Conservation (phyloP, 225 moss, liverwort and hornwort genomes). For the Physcomitrellopsis africana region DNA sequence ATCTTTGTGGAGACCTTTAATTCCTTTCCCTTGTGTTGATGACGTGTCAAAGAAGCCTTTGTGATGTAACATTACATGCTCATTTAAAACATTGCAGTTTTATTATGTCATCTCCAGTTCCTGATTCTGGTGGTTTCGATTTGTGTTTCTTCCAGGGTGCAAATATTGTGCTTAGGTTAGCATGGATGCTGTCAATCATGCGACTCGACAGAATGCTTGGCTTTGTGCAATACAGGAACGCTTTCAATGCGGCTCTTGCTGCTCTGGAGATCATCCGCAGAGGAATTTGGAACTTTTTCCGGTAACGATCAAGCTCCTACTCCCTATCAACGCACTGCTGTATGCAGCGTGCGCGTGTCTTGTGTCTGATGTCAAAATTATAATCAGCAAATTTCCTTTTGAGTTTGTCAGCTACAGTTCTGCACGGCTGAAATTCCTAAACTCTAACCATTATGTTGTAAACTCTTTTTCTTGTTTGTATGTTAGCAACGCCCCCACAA, state of each 20-base stretch:
- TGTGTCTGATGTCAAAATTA: no score
- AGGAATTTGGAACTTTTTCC: conserved; percentile 73
- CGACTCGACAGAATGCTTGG: conserved; percentile 35
- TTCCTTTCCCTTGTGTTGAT: not conserved
- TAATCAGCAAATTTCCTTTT: not conserved
- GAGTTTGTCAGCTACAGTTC: not conserved
- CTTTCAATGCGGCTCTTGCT: conserved; percentile 45
- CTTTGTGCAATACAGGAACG: conserved; percentile 33
- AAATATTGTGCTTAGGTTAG: conserved; percentile 56
- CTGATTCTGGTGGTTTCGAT: not conserved
- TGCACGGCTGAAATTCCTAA: not conserved
- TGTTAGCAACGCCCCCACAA: not conserved
- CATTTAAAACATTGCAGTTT: not conserved
- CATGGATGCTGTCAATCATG: conserved; percentile 63
- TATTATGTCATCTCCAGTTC: not conserved
- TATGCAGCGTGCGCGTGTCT: not conserved
- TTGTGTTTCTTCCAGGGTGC: conserved; percentile 36
- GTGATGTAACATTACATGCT: not conserved
- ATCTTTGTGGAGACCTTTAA: not conserved
- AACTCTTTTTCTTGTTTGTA: not conserved
- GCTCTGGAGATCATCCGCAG: conserved; percentile 61
- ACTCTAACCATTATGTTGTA: no score
- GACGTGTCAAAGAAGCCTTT: not conserved
- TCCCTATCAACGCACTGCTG: not conserved
- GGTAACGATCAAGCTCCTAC: conserved; percentile 29